phyloP scores from a whole-genome alignment of 1,139 yeast genomes.

The Geotrichum aggregatum region DNA sequence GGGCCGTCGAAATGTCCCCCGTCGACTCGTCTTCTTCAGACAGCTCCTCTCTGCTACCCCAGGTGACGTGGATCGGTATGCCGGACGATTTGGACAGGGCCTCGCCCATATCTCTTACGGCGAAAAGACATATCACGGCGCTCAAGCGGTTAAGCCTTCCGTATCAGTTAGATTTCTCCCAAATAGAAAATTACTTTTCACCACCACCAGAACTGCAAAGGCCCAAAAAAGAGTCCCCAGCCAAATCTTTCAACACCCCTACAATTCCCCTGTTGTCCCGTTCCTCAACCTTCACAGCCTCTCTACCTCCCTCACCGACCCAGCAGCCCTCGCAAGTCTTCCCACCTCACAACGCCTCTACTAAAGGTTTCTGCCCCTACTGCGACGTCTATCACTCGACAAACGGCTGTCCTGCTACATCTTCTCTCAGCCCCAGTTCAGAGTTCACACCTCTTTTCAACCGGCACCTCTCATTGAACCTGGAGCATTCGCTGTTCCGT shows the following conservation, averaged over 20 bases:
- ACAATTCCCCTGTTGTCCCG: background rate
- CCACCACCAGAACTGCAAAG: background rate
- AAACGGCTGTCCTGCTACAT: background rate
- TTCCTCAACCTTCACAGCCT: background rate
- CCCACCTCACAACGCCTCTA: background rate
- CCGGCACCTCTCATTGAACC: conserved; percentile 1
- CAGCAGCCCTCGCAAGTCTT: background rate
- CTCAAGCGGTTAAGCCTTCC: no score
- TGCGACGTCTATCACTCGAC: conserved; percentile 1
- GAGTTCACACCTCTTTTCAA: conserved; percentile 3
- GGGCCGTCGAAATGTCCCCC: no score
- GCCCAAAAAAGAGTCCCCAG: background rate
- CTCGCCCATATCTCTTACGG: no score
- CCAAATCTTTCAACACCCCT: background rate
- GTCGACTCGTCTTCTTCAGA: no score
- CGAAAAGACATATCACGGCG: no score
- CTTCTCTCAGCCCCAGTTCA: background rate
- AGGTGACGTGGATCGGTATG: no score
- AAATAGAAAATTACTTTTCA: background rate
- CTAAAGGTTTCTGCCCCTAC: conserved; percentile 3
- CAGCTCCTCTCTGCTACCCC: no score
- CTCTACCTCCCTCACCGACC: background rate
- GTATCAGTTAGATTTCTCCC: no score
- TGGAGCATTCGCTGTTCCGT: conserved; percentile 1
- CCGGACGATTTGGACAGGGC: no score